A percentile compares a stretch with the other conserved stretches of the same genome.
Evolutionary conservation across 371 early-diverging fungal species (phyloP).

Genomic region (Apophysomyces elegans): DNA sequence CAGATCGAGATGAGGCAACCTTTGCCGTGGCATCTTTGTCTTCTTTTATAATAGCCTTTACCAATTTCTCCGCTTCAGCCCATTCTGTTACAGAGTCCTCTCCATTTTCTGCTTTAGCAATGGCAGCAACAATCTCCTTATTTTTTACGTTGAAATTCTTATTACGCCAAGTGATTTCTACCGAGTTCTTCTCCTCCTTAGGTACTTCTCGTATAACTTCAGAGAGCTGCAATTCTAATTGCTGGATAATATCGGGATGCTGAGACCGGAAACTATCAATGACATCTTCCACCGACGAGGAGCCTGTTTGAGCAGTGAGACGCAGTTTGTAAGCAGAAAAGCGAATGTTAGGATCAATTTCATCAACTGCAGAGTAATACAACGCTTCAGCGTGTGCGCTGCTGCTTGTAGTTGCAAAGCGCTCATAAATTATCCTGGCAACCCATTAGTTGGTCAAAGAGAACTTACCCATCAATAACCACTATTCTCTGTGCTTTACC

Average conservation of each 20-base stretch:
- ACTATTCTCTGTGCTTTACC: slow-evolving; percentile 20
- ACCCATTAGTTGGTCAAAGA: neutral
- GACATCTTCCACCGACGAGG: slow-evolving; percentile 41
- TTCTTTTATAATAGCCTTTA: slow-evolving; percentile 66
- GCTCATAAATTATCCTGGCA: slow-evolving; percentile 66
- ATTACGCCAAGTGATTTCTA: slow-evolving; percentile 48
- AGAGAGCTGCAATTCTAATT: slow-evolving; percentile 48
- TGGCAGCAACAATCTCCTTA: slow-evolving; percentile 39
- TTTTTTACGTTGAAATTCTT: slow-evolving; percentile 47
- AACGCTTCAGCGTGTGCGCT: slow-evolving; percentile 67
- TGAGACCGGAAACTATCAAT: slow-evolving; percentile 46
- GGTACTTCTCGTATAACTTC: neutral
- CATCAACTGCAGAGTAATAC: slow-evolving; percentile 73
- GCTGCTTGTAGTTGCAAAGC: slow-evolving; percentile 52
- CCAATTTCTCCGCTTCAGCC: slow-evolving; percentile 65
- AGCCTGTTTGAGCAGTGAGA: slow-evolving; percentile 23
- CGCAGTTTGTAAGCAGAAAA: slow-evolving; percentile 80
- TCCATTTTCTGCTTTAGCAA: slow-evolving; percentile 44
- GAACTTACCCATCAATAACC: neutral
- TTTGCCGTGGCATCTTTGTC: slow-evolving; percentile 69
- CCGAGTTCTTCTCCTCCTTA: slow-evolving; percentile 12
- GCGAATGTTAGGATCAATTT: slow-evolving; percentile 81
- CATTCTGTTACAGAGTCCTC: slow-evolving; percentile 52
- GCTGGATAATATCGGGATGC: slow-evolving; percentile 45
- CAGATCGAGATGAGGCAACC: slow-evolving; percentile 74